These are phyloP conservation scores for Arthrobotrys megalospora DNA, from an alignment of 2,329 filamentous ascomycete genomes.

Conservation along the genomic window DNA sequence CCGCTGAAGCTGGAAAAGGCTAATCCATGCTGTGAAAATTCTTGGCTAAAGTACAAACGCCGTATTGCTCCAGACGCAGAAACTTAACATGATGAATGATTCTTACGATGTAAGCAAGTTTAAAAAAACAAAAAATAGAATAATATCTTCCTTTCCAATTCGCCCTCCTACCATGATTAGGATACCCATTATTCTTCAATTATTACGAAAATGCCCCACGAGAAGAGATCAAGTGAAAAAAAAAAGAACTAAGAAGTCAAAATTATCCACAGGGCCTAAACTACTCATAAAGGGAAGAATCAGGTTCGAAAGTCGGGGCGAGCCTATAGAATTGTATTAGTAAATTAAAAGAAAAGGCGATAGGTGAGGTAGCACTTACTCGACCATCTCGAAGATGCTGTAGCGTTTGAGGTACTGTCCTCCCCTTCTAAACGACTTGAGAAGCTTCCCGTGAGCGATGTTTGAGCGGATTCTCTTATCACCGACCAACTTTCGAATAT, in stretches of 20 bases:
- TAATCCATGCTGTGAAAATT: conserved; percentile 42
- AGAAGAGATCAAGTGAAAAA: neutral
- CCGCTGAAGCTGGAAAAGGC: conserved; percentile 22
- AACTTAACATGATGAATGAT: neutral
- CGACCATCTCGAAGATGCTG: conserved; percentile 83
- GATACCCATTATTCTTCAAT: conserved; percentile 6
- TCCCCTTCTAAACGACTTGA: conserved; percentile 82
- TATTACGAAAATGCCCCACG: neutral
- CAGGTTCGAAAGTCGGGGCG: conserved; percentile 35
- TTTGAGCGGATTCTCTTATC: conserved; percentile 69
- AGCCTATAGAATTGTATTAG: conserved; percentile 30
- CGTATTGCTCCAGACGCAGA: conserved; percentile 21
- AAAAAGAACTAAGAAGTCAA: neutral
- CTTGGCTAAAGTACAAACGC: conserved; percentile 51
- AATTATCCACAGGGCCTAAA: neutral
- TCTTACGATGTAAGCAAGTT: neutral
- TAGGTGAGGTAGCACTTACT: conserved; percentile 70
- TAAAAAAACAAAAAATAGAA: neutral
- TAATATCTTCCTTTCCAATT: conserved; percentile 31
- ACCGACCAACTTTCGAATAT: conserved; percentile 75
- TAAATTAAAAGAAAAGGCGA: neutral
- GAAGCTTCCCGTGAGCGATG: conserved; percentile 71
- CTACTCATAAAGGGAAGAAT: conserved; percentile 46
- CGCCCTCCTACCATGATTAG: conserved; percentile 31
- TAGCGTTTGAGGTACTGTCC: conserved; percentile 78